Conservation (phyloP, 768 basidiomycete species). For the Collybia sp. region DNA sequence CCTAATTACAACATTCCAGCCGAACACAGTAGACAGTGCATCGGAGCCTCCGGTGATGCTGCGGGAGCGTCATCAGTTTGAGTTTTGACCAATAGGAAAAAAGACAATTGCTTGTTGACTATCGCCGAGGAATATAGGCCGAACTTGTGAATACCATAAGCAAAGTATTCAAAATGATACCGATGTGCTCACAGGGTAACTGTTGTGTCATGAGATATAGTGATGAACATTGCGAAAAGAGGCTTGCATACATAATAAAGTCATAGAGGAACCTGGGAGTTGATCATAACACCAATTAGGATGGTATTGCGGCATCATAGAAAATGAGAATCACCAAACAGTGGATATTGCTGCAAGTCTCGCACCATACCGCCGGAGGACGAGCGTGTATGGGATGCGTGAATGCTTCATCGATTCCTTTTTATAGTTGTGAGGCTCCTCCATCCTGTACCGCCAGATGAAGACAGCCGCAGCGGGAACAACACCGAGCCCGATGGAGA, state of each 20-base stretch:
- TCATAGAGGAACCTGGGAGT: conserved; percentile 65
- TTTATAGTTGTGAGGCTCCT: conserved; percentile 69
- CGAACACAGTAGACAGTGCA: conserved; percentile 61
- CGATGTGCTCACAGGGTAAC: conserved; percentile 52
- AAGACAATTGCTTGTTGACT: conserved; percentile 44
- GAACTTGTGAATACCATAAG: conserved; percentile 37
- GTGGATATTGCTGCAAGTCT: conserved; percentile 66
- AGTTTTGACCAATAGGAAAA: background rate
- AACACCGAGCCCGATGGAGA: conserved; percentile 79
- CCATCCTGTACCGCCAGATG: conserved; percentile 81
- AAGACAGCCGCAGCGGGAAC: conserved; percentile 76
- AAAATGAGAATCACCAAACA: conserved; percentile 48
- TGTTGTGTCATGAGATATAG: conserved; percentile 12
- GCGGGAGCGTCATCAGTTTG: background rate
- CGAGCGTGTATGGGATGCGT: conserved; percentile 68
- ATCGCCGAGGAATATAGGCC: conserved; percentile 77
- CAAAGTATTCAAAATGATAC: background rate
- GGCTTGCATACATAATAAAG: conserved; percentile 61
- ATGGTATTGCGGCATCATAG: background rate
- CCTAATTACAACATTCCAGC: conserved; percentile 87
- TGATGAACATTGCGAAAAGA: background rate
- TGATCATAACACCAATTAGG: background rate
- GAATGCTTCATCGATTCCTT: conserved; percentile 75
- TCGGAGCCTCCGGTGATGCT: conserved; percentile 55
- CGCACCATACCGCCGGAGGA: conserved; percentile 76